Percentiles rank a stretch among this genome's conserved stretches.
Conservation (phyloP, 164 flowering plant genomes). For the Vitis amurensis region DNA sequence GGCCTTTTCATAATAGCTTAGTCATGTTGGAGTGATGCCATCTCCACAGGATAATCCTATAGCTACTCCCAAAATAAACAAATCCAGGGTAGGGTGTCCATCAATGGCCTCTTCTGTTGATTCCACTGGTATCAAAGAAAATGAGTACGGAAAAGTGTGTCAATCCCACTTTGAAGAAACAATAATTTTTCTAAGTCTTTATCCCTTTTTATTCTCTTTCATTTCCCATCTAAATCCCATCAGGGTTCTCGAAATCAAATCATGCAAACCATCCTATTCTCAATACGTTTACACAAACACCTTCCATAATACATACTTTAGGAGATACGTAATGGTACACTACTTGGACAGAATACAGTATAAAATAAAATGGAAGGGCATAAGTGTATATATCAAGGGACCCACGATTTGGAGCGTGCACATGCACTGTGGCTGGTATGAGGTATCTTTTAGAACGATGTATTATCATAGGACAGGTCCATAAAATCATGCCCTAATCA, state of each 20-base stretch:
- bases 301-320: background rate
- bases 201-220: background rate
- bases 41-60: too few relatives aligned
- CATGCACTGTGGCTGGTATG: constrained; percentile 16
- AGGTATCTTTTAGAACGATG: constrained; percentile 9
- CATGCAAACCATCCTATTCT: too few relatives aligned
- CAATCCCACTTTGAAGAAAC: too few relatives aligned
- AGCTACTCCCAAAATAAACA: too few relatives aligned
- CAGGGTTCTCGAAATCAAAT: too few relatives aligned
- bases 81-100: too few relatives aligned
- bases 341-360: background rate
- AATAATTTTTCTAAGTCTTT: background rate
- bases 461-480: background rate
- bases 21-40: too few relatives aligned
- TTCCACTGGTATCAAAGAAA: too few relatives aligned
- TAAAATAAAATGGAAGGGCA: background rate
- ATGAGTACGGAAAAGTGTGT: too few relatives aligned
- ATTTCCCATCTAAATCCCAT: background rate
- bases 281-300: background rate
- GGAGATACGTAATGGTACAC: background rate
- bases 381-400: background rate
- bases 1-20: background rate
- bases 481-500: background rate
- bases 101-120: too few relatives aligned
- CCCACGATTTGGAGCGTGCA: constrained; percentile 9